These are phyloP conservation scores for Medicago lupulina DNA, from an alignment of 306 rosid species.

Conservation along the genomic window DNA sequence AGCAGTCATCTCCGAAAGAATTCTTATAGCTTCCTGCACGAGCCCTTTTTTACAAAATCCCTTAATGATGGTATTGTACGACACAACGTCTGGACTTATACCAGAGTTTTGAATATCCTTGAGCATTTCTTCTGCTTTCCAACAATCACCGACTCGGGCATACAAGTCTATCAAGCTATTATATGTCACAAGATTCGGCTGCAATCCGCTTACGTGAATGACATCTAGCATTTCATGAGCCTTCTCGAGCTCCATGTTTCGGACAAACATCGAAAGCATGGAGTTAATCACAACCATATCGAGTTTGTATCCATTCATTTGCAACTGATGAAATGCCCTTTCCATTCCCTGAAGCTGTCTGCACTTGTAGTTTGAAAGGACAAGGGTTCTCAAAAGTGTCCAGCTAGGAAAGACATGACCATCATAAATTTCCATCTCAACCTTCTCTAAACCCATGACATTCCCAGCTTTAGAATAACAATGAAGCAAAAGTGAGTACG, in stretches of 20 bases:
- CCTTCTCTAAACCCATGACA: conserved; percentile 69
- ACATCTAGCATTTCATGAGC: conserved; percentile 76
- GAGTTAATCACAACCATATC: conserved; percentile 83
- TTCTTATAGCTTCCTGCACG: conserved; percentile 86
- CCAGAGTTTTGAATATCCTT: conserved; percentile 65
- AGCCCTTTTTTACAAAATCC: conserved; percentile 91
- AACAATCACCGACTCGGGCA: conserved; percentile 77
- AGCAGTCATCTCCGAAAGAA: conserved; percentile 76
- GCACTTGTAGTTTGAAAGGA: conserved; percentile 87
- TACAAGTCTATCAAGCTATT: conserved; percentile 90
- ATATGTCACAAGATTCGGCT: conserved; percentile 83
- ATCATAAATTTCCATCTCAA: conserved; percentile 72
- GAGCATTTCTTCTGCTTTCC: conserved; percentile 96
- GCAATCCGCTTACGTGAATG: conserved; percentile 60
- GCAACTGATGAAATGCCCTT: conserved; percentile 77
- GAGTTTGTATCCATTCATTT: conserved; percentile 74
- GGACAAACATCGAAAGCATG: conserved; percentile 79
- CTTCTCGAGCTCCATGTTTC: conserved; percentile 63
- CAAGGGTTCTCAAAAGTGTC: conserved; percentile 79
- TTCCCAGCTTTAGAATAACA: conserved; percentile 82
- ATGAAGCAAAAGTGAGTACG: conserved; percentile 84
- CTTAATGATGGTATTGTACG: conserved; percentile 86
- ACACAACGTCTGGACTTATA: conserved; percentile 77
- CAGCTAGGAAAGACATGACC: conserved; percentile 85
- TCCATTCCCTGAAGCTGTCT: conserved; percentile 76